Conservation (phyloP, 1,139 yeast genomes). For the Candida smagusa region DNA sequence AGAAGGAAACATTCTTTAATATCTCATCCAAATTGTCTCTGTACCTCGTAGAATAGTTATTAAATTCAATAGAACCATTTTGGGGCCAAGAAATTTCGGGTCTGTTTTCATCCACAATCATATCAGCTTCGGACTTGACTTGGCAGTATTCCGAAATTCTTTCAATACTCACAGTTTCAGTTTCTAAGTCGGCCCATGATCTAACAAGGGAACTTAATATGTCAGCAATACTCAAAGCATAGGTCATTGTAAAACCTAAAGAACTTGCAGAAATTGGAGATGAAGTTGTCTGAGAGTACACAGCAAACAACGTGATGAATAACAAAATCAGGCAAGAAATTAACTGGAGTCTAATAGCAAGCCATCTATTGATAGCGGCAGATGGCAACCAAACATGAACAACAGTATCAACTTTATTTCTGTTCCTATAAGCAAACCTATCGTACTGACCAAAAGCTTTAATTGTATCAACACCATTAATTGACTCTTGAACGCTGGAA, state of each 20-base stretch:
- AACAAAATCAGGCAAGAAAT: constrained; percentile 23
- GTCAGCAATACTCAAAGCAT: constrained; percentile 22
- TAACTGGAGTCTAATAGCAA: constrained; percentile 23
- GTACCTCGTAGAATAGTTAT: constrained; percentile 23
- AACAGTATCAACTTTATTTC: constrained; percentile 14
- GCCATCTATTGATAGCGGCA: constrained; percentile 25
- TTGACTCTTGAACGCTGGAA: constrained; percentile 27
- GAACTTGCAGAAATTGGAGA: constrained; percentile 21
- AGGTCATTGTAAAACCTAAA: constrained; percentile 28
- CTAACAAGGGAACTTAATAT: constrained; percentile 23
- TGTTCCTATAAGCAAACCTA: constrained; percentile 19
- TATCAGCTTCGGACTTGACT: constrained; percentile 23
- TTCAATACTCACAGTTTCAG: constrained; percentile 25
- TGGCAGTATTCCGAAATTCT: constrained; percentile 26
- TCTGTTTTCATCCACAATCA: constrained; percentile 20
- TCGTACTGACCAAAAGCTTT: constrained; percentile 23
- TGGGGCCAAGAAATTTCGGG: constrained; percentile 25
- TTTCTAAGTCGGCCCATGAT: constrained; percentile 27
- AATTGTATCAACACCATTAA: constrained; percentile 30
- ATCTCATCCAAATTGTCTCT: constrained; percentile 27
- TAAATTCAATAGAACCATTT: constrained; percentile 21
- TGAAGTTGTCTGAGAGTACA: constrained; percentile 15
- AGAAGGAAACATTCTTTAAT: constrained; percentile 19
- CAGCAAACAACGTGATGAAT: constrained; percentile 17
- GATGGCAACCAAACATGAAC: constrained; percentile 13